Conservation (phyloP, 805 yeast genomes). For the Lipomyces orientalis region DNA sequence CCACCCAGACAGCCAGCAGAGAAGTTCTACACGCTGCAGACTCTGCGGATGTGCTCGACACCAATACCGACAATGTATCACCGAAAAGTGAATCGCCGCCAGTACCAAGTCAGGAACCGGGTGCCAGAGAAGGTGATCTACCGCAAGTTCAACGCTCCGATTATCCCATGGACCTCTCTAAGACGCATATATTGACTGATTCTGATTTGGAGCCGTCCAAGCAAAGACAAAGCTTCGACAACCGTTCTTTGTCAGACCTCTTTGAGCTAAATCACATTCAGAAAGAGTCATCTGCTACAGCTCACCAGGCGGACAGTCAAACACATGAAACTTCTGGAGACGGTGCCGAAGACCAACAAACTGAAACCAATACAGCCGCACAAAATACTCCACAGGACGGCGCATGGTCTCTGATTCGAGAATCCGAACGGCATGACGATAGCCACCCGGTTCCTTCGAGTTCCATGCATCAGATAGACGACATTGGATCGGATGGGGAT, state of each 20-base stretch:
- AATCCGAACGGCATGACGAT: neutral
- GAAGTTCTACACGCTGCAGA: neutral
- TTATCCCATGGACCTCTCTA: neutral
- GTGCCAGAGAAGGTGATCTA: neutral
- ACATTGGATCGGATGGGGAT: constrained; percentile 1
- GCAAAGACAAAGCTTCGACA: neutral
- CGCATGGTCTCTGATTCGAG: neutral
- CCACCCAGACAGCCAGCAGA: neutral
- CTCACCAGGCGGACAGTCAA: neutral
- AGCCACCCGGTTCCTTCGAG: neutral
- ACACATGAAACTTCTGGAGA: neutral
- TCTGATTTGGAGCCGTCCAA: neutral
- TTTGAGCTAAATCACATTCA: neutral
- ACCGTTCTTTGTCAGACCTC: neutral
- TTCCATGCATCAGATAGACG: neutral
- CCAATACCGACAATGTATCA: neutral
- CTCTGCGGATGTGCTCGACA: neutral
- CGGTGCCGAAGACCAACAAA: neutral
- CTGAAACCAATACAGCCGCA: neutral
- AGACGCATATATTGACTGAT: neutral
- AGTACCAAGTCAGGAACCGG: neutral
- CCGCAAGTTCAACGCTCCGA: neutral
- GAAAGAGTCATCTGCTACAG: neutral
- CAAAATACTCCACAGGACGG: neutral
- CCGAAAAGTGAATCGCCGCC: neutral